Conservation (phyloP, 1,139 yeast genomes). For the Blastobotrys indianensis region DNA sequence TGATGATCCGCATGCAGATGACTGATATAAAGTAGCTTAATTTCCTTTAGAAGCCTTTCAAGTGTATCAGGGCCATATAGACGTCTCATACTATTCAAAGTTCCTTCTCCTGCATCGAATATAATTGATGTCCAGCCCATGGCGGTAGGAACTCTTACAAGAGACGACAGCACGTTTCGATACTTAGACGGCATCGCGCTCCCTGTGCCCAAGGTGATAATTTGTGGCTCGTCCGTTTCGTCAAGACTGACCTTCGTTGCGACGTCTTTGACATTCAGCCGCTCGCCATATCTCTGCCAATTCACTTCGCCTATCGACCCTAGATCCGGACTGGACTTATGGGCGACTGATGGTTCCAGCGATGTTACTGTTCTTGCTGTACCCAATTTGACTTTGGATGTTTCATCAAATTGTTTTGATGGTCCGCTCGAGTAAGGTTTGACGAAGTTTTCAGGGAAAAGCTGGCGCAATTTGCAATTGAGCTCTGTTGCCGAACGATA, state of each 20-base stretch:
- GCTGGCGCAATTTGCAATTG: slow-evolving; percentile 50
- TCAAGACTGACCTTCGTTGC: not conserved
- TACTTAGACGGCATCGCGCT: slow-evolving; percentile 82
- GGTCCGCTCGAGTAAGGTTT: slow-evolving; percentile 38
- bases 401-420: slow-evolving; percentile 8
- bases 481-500: slow-evolving; percentile 51
- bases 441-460: slow-evolving; percentile 50
- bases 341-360: slow-evolving; percentile 21
- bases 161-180: slow-evolving; percentile 77
- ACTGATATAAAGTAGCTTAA: slow-evolving; percentile 64
- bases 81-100: slow-evolving; percentile 67
- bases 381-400: slow-evolving; percentile 15
- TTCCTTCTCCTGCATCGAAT: slow-evolving; percentile 92
- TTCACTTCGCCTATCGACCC: slow-evolving; percentile 13
- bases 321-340: slow-evolving; percentile 12
- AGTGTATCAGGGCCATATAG: slow-evolving; percentile 49
- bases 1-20: slow-evolving; percentile 98
- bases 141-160: slow-evolving; percentile 57
- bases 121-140: slow-evolving; percentile 30
- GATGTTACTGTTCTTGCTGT: slow-evolving; percentile 16
- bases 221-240: slow-evolving; percentile 40
- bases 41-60: slow-evolving; percentile 40
- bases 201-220: slow-evolving; percentile 86
- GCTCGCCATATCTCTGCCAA: slow-evolving; percentile 9
- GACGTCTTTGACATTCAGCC: not conserved